Evolutionary conservation across 2,329 filamentous ascomycete genomes (phyloP), one percentile per base, ranked within the genome.

Genomic region (Diaporthe sp.): DNA sequence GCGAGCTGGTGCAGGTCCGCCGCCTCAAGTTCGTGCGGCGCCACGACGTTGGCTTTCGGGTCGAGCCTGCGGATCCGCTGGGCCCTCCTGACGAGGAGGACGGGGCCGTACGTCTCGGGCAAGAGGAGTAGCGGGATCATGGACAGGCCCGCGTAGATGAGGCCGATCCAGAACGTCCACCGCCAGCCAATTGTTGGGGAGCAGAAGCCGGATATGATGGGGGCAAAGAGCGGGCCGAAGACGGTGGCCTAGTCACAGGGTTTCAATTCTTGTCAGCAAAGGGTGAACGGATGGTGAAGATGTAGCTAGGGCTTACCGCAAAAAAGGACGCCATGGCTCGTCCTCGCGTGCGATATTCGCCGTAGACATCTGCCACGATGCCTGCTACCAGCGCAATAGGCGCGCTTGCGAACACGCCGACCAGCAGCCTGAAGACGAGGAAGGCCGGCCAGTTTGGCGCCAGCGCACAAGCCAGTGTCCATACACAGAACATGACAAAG

Each of bases 141-240:
- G 1, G 91, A 92, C 0, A 83, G 82, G 35, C 89, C 92, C 2
- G 93, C 93, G 72, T 94, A 86, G 25, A 95, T 93, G 22, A 94
- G 85, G 19, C 86, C 92, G 33, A 95, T 87, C 89, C 92, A 94
- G 79, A 94, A 94, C 1, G 88, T 84, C 93, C 92, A 94, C 55
- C 90, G 87, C 93, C 92, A 94, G 35, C 88, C 89, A 35, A 93
- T 87, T 1, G 85, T 86, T 1, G 85, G 80, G 0, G 89, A 85
- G 52, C 90, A 88, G 82, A 89, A 94, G 13, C 92, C 92, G 0
- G 90, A 91, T 30, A 92, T 86, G 22, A 92, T 89, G 3, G 92
- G 92, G 1, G 91, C 90, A 3, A 92, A 82, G n/a, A 94, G 86
- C 0, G 92, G 92, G 0, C 93, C 93, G 58, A 90, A 90, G 0